phyloP scores from a whole-genome alignment of 257 asterid species.

The Solanum peruvianum region DNA sequence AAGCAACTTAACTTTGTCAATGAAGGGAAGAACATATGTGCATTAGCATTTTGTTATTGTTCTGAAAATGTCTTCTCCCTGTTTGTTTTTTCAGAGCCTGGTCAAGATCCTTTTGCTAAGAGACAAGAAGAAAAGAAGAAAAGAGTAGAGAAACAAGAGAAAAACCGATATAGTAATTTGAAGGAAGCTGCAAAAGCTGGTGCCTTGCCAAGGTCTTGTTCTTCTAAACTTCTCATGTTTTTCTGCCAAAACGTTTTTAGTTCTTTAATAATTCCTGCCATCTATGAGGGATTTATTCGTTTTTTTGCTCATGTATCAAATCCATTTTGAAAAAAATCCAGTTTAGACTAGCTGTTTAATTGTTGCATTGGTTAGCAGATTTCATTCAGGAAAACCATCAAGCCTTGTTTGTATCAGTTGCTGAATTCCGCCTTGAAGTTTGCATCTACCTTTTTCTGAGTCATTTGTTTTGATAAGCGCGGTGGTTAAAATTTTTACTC shows the following conservation, averaged over 20 bases:
- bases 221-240: not conserved
- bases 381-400: not conserved
- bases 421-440: not conserved
- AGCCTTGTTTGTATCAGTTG: not conserved
- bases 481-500: not conserved
- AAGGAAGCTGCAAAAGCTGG: slow-evolving; percentile 80
- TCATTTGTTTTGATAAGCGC: not conserved
- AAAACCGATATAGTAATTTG: slow-evolving; percentile 57
- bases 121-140: slow-evolving; percentile 63
- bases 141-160: slow-evolving; percentile 80
- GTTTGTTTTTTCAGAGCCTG: slow-evolving; percentile 45
- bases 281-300: not conserved
- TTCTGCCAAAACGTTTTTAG: not conserved
- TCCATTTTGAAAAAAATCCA: not conserved
- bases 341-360: not conserved
- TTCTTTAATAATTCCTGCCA: not conserved
- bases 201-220: slow-evolving; percentile 73
- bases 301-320: not conserved
- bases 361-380: not conserved
- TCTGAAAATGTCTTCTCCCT: not conserved
- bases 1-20: not conserved
- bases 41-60: not conserved
- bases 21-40: not conserved
- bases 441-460: not conserved
- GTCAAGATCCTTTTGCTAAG: slow-evolving; percentile 88